A percentile compares a stretch with the other conserved stretches of the same genome.
Conservation (phyloP, 2,329 filamentous ascomycete species). For the Cadophora malorum region DNA sequence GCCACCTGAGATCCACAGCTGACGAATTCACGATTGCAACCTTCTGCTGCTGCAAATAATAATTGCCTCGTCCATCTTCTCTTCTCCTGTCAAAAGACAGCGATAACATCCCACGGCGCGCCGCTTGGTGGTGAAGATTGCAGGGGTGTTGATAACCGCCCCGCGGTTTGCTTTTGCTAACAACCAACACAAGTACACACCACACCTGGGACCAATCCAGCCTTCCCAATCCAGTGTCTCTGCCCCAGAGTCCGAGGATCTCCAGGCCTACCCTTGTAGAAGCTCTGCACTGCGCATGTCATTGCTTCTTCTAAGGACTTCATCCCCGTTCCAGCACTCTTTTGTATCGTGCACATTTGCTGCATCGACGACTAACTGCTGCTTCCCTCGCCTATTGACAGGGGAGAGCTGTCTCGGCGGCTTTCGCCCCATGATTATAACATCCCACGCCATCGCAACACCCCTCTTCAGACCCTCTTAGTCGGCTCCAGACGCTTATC, state of each 20-base stretch:
- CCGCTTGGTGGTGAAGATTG: slow-evolving; percentile 29
- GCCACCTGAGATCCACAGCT: neutral
- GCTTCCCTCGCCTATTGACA: slow-evolving; percentile 17
- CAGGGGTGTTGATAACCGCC: slow-evolving; percentile 40
- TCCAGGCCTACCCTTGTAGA: slow-evolving; percentile 13
- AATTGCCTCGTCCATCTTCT: slow-evolving; percentile 4
- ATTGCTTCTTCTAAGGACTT: slow-evolving; percentile 23
- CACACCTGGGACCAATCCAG: slow-evolving; percentile 14
- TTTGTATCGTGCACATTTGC: slow-evolving; percentile 19
- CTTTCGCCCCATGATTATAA: slow-evolving; percentile 27
- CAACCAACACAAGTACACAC: slow-evolving; percentile 19
- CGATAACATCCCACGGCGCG: slow-evolving; percentile 31
- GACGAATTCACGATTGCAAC: neutral
- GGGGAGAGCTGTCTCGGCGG: slow-evolving; percentile 11
- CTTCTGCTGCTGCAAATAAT: slow-evolving; percentile 7
- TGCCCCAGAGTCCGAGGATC: slow-evolving; percentile 5
- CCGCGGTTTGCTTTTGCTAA: slow-evolving; percentile 31
- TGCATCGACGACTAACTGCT: slow-evolving; percentile 19
- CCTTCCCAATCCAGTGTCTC: neutral
- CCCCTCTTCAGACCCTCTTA: slow-evolving; percentile 25
- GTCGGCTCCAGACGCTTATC: slow-evolving; percentile 36
- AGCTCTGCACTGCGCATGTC: slow-evolving; percentile 27
- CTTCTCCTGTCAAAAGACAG: slow-evolving; percentile 9
- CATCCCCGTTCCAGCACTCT: neutral
- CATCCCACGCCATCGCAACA: slow-evolving; percentile 34